Base-by-base conservation (phyloP, 257 asterid species). In the Nicotiana noctiflora region DNA sequence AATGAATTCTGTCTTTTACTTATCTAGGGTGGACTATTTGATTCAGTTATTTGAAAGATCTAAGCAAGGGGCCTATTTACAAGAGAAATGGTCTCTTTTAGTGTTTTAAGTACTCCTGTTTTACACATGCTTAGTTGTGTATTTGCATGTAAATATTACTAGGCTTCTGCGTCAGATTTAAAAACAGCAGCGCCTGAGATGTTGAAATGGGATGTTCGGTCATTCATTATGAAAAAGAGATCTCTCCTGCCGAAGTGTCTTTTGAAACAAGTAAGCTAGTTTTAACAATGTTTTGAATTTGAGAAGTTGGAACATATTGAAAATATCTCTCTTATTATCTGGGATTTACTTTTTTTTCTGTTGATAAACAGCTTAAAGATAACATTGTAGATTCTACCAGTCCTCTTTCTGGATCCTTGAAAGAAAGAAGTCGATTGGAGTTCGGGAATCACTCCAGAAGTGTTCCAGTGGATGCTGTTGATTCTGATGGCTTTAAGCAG, bases 161-260 rank as follows among this genome's bases (percentile, higher is more conserved):
- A 90, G 96, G 51, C 80, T 37, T 80, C 89, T 57, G 76, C 84
- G 15, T 77, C 79, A 75, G 66, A 87, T 79, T 51, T 84, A 79
- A 85, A 82, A 66, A 49, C 78, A 59, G 84, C 81, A 87, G 88
- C 82, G 72, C 80, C 84, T 40, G 87, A 87, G 79, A 83, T 85
- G 88, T 74, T 59, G 76, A 87, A 88, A 76, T 88, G 91, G 93
- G 96, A 91, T 83, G 31, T 91, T 79, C 84, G 78, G 82, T 67
- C 97, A 67, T 91, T 89, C 84, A 83, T 88, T 77, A 74, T 19
- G 70, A 85, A 82, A 40, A 93, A 91, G 84, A 91, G 90, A 74
- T 84, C 84, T 74, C 62, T 55, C 51, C 81, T 86, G 82, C 79
- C 88, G 19, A 75, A 78, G 79, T 49, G 68, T 82, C 67, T 62